These are phyloP conservation scores for Sarocladiaceae sp. DNA, from an alignment of 2,329 filamentous ascomycete genomes.

Conservation along the genomic window DNA sequence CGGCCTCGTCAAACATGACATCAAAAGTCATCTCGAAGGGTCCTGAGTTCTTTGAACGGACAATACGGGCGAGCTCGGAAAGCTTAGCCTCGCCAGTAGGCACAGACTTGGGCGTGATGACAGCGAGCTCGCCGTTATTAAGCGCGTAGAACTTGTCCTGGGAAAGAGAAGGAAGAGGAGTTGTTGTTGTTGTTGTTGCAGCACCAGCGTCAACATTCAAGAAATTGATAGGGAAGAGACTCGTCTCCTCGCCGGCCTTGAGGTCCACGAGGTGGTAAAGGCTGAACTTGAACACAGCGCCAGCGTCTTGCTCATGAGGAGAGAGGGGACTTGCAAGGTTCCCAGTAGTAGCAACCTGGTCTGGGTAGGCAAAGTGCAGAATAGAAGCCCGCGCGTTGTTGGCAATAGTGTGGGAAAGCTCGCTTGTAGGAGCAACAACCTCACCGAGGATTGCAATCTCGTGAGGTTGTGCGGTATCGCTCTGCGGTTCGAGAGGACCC, in stretches of 20 bases:
- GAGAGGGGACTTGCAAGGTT: constrained; percentile 34
- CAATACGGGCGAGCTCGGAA: constrained; percentile 29
- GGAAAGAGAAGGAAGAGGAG: neutral
- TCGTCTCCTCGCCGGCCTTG: constrained; percentile 13
- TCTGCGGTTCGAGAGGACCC: constrained; percentile 21
- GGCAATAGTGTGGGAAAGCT: constrained; percentile 34
- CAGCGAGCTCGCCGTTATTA: neutral
- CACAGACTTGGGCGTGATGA: constrained; percentile 5
- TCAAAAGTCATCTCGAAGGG: constrained; percentile 47
- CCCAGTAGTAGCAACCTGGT: constrained; percentile 41
- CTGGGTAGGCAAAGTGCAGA: constrained; percentile 39
- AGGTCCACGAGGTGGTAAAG: constrained; percentile 42
- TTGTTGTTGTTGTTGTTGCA: neutral
- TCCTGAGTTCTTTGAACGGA: constrained; percentile 44
- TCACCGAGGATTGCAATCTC: constrained; percentile 42
- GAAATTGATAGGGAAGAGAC: constrained; percentile 10
- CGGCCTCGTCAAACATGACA: constrained; percentile 36
- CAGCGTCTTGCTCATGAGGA: constrained; percentile 18
- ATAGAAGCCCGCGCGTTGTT: constrained; percentile 31
- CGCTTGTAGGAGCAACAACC: constrained; percentile 34
- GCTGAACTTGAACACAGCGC: constrained; percentile 35
- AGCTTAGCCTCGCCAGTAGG: constrained; percentile 8
- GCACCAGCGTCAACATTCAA: neutral
- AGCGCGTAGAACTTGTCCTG: neutral
- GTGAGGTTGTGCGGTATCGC: constrained; percentile 16